Evolutionary conservation across 2,329 filamentous ascomycete species (phyloP).

Genomic region (Diaporthe ilicicola): DNA sequence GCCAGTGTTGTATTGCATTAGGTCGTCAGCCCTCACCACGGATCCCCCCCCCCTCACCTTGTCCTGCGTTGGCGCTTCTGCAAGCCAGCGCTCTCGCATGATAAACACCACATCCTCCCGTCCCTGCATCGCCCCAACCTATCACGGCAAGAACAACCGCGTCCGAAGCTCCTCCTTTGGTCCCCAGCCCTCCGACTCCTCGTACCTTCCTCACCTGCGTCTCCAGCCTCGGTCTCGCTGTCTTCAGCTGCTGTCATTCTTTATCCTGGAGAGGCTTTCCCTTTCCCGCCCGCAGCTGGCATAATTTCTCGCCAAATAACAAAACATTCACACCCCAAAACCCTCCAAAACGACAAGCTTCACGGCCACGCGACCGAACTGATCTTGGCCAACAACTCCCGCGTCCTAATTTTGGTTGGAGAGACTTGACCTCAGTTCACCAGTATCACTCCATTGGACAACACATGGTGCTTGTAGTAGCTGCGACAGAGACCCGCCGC

Average conservation of each 20-base stretch:
- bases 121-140: conserved; percentile 21
- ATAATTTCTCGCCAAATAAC: background rate
- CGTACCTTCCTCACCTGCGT: conserved; percentile 9
- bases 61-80: conserved; percentile 14
- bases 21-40: conserved; percentile 11
- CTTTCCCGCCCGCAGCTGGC: conserved; percentile 3
- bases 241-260: conserved; percentile 2
- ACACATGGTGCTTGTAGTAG: conserved; percentile 12
- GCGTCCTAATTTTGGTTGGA: conserved; percentile 32
- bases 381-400: background rate
- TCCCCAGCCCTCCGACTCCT: background rate
- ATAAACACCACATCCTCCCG: conserved; percentile 23
- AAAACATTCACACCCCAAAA: background rate
- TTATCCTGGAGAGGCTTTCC: conserved; percentile 4
- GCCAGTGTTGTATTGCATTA: conserved; percentile 27
- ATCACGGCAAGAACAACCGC: conserved; percentile 28
- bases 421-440: conserved; percentile 30
- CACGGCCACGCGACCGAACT: conserved; percentile 11
- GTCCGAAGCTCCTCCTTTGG: conserved; percentile 9
- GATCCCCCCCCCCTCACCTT: conserved; percentile 24
- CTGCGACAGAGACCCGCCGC: background rate
- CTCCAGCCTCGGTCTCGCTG: background rate
- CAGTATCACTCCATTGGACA: conserved; percentile 30
- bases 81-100: background rate
- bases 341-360: background rate